These are phyloP conservation scores for Capsicum baccatum DNA, from an alignment of 257 asterid species.

Conservation along the genomic window DNA sequence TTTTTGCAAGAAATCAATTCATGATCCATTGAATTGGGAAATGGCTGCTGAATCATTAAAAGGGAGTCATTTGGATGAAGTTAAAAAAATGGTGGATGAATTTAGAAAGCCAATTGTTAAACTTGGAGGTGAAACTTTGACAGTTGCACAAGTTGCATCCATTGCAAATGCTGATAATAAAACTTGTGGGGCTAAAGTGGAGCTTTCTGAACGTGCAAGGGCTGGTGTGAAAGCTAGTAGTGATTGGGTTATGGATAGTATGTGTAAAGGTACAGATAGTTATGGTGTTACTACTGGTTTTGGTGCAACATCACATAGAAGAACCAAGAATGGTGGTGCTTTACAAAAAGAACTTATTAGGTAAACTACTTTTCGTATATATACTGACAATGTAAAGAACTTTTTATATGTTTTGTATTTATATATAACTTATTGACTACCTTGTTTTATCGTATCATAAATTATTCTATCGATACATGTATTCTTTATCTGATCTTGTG, in stretches of 20 bases:
- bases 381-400: neutral
- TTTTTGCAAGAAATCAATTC: conserved; percentile 42
- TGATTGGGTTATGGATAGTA: conserved; percentile 93
- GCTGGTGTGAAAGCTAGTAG: conserved; percentile 93
- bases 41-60: conserved; percentile 73
- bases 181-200: conserved; percentile 61
- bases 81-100: conserved; percentile 84
- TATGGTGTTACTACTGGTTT: conserved; percentile 93
- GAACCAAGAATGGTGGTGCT: conserved; percentile 92
- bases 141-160: conserved; percentile 86
- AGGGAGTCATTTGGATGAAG: conserved; percentile 92
- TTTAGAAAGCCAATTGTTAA: conserved; percentile 73
- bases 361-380: conserved; percentile 37
- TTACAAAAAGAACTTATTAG: conserved; percentile 91
- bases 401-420: neutral
- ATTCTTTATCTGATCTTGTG: neutral
- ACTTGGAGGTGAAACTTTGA: conserved; percentile 79
- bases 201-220: conserved; percentile 76
- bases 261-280: conserved; percentile 86
- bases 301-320: conserved; percentile 83
- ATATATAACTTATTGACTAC: neutral
- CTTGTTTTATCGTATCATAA: neutral
- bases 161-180: conserved; percentile 51
- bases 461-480: neutral
- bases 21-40: conserved; percentile 87